A percentile compares a stretch with the other conserved stretches of the same genome.
Evolutionary conservation across 768 basidiomycete genomes (phyloP).

Genomic region (Agaricus blazei): DNA sequence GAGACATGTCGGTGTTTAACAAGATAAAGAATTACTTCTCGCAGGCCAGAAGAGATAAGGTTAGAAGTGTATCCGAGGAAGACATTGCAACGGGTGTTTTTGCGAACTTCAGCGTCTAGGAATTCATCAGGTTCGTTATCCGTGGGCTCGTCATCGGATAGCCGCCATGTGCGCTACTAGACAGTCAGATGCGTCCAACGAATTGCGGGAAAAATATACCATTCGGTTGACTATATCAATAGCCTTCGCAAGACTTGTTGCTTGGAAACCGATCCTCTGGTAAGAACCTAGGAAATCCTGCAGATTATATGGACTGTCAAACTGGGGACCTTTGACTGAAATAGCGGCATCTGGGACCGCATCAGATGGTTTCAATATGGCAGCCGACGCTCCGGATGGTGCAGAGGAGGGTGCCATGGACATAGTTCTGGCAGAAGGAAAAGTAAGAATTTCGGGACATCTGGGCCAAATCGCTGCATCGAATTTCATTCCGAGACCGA

Average conservation of each 20-base stretch:
- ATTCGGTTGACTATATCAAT: slow-evolving; percentile 91
- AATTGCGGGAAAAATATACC: slow-evolving; percentile 40
- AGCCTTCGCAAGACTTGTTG: slow-evolving; percentile 85
- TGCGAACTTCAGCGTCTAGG: slow-evolving; percentile 52
- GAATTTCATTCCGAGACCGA: background rate
- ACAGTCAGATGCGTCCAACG: slow-evolving; percentile 3
- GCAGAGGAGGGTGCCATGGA: background rate
- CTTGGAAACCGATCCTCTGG: slow-evolving; percentile 94
- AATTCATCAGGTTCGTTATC: slow-evolving; percentile 70
- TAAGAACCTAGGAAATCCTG: slow-evolving; percentile 72
- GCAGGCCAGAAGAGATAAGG: slow-evolving; percentile 93
- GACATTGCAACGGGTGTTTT: slow-evolving; percentile 73
- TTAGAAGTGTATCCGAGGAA: slow-evolving; percentile 99
- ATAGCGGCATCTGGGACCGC: slow-evolving; percentile 61
- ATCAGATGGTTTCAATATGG: slow-evolving; percentile 74
- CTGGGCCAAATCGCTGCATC: background rate
- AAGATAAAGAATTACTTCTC: slow-evolving; percentile 88
- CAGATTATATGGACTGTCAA: slow-evolving; percentile 65
- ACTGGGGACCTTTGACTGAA: slow-evolving; percentile 83
- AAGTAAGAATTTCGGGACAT: background rate
- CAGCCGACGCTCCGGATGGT: slow-evolving; percentile 61
- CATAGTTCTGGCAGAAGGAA: slow-evolving; percentile 18
- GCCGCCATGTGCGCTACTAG: slow-evolving; percentile 76
- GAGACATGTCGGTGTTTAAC: slow-evolving; percentile 90
- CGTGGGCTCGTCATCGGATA: slow-evolving; percentile 76